Conservation (phyloP, 2,329 filamentous ascomycete genomes). For the Pseudogymnoascus sp. region DNA sequence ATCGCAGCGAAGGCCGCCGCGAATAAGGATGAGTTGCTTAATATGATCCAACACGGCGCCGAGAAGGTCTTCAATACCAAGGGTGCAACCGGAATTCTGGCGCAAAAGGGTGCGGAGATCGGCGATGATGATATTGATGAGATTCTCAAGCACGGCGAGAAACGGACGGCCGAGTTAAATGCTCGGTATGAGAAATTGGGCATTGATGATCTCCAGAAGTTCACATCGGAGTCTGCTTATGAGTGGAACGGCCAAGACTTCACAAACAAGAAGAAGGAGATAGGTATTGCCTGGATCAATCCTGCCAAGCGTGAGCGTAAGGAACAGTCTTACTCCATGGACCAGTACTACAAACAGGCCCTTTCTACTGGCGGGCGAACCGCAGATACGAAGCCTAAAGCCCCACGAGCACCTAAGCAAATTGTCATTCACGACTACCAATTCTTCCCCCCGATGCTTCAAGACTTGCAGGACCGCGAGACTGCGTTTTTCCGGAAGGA, state of each 20-base stretch:
- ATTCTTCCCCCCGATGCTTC: conserved; percentile 80
- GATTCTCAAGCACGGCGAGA: conserved; percentile 79
- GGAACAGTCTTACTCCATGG: conserved; percentile 95
- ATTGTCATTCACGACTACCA: conserved; percentile 91
- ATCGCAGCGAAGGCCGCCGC: conserved; percentile 83
- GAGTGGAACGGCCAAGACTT: conserved; percentile 99
- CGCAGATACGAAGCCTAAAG: conserved; percentile 84
- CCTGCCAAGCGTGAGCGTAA: conserved; percentile 97
- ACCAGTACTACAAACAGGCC: conserved; percentile 94
- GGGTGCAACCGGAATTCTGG: conserved; percentile 53
- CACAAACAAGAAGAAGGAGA: conserved; percentile 82
- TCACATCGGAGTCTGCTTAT: conserved; percentile 93
- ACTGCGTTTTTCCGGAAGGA: conserved; percentile 95
- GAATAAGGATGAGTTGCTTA: conserved; percentile 91
- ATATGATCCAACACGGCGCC: conserved; percentile 99
- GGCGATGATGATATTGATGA: conserved; percentile 84
- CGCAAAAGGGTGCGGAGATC: conserved; percentile 55
- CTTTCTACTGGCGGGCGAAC: conserved; percentile 71
- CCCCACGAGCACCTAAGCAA: conserved; percentile 92
- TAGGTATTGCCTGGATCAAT: conserved; percentile 94
- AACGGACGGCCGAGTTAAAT: conserved; percentile 82
- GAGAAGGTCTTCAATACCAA: conserved; percentile 82
- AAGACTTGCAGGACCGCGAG: conserved; percentile 90
- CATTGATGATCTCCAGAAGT: conserved; percentile 94
- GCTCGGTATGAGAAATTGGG: conserved; percentile 95